These are phyloP conservation scores for Fusarium piperis DNA, from an alignment of 2,329 filamentous ascomycete species.

Conservation along the genomic window DNA sequence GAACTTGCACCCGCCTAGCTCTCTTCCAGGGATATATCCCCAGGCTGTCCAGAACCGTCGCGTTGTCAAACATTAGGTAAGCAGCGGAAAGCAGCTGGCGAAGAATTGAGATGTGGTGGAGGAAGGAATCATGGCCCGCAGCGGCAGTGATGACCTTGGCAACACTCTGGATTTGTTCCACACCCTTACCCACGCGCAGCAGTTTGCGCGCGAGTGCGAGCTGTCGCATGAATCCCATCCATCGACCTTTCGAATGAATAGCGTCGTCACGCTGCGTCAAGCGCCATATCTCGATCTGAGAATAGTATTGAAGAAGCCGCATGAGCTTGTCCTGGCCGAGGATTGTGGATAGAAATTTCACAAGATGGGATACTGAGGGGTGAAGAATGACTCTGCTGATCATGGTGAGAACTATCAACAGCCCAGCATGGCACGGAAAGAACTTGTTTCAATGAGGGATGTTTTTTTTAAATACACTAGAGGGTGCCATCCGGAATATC, in stretches of 20 bases:
- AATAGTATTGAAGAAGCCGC: neutral
- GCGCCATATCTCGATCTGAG: neutral
- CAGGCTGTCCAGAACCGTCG: conserved; percentile 23
- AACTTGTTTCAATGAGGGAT: no score
- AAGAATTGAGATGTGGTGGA: conserved; percentile 7
- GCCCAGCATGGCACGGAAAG: no score
- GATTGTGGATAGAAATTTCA: neutral
- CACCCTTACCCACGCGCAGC: conserved; percentile 1
- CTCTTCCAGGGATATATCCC: conserved; percentile 20
- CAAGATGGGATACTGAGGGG: neutral
- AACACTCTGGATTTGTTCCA: neutral
- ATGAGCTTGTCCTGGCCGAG: neutral
- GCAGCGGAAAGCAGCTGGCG: conserved; percentile 15
- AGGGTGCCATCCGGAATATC: no score
- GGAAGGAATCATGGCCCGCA: conserved; percentile 11
- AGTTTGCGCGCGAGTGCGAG: conserved; percentile 15
- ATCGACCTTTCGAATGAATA: neutral
- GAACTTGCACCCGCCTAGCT: no score
- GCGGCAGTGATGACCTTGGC: neutral
- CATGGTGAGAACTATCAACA: neutral
- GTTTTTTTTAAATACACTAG: no score
- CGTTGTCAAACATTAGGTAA: conserved; percentile 12
- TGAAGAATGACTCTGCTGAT: neutral
- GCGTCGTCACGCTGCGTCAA: neutral
- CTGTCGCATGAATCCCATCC: conserved; percentile 3